Percentiles rank a stretch among this genome's conserved stretches.
These are phyloP conservation scores for Corchorus capsularis DNA, from an alignment of 345 rosid species.

Conservation along the genomic window DNA sequence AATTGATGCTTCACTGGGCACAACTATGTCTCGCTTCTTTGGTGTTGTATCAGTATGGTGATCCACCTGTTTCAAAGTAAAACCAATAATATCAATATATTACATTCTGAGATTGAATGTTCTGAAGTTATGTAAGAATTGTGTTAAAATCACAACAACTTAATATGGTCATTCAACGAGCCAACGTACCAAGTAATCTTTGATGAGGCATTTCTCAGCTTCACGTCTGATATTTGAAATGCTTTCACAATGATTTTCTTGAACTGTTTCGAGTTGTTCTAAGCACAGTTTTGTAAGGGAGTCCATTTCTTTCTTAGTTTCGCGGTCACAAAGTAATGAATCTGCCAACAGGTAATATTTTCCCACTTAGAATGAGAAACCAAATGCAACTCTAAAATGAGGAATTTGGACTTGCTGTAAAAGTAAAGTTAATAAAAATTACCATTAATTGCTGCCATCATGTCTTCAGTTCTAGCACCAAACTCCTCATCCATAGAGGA, in stretches of 20 bases:
- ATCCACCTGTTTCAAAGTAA: slow-evolving; percentile 52
- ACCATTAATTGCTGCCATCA: slow-evolving; percentile 57
- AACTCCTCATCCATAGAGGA: slow-evolving; percentile 50
- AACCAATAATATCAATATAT: neutral
- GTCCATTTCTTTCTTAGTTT: slow-evolving; percentile 48
- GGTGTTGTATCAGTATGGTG: slow-evolving; percentile 47
- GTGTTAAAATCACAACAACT: too few relatives aligned
- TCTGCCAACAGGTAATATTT: slow-evolving; percentile 38
- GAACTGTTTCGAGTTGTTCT: slow-evolving; percentile 52
- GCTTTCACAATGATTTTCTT: slow-evolving; percentile 61
- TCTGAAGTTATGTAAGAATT: neutral
- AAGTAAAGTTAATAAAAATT: slow-evolving; percentile 16
- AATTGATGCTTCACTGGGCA: slow-evolving; percentile 70
- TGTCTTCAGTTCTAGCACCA: slow-evolving; percentile 41
- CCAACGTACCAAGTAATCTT: slow-evolving; percentile 70
- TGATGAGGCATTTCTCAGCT: slow-evolving; percentile 69
- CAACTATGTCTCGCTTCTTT: slow-evolving; percentile 50
- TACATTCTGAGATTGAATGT: neutral
- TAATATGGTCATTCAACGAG: neutral
- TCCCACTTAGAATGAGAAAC: neutral
- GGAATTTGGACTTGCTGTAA: neutral
- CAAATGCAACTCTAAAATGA: slow-evolving; percentile 5
- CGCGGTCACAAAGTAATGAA: slow-evolving; percentile 53
- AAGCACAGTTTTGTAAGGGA: slow-evolving; percentile 49
- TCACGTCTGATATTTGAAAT: slow-evolving; percentile 55